These are phyloP conservation scores for Dimocarpus longan DNA, from an alignment of 345 rosid genomes.

Conservation along the genomic window DNA sequence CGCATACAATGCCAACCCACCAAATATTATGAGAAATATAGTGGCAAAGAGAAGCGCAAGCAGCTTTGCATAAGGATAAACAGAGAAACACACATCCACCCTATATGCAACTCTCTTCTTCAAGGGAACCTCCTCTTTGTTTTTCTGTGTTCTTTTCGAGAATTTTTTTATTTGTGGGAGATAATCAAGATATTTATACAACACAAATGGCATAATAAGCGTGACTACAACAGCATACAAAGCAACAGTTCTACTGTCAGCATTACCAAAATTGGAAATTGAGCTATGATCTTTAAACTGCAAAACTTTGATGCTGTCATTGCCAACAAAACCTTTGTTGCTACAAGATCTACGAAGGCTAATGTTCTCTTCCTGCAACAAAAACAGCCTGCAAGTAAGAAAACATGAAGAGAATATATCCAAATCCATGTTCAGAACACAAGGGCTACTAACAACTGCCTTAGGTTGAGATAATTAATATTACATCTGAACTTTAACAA, in stretches of 20 bases:
- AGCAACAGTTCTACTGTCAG: conserved; percentile 64
- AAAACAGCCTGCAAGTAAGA: conserved; percentile 12
- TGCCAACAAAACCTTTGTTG: conserved; percentile 33
- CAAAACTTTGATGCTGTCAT: conserved; percentile 32
- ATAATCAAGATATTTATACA: conserved; percentile 73
- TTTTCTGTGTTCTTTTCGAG: conserved; percentile 44
- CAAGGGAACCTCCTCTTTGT: conserved; percentile 75
- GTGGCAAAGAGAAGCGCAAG: conserved; percentile 90
- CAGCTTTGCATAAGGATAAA: conserved; percentile 88
- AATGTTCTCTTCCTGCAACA: conserved; percentile 69
- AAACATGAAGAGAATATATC: conserved; percentile 5
- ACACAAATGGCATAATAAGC: conserved; percentile 58
- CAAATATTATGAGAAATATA: conserved; percentile 72
- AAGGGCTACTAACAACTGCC: background rate
- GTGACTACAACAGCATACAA: conserved; percentile 57
- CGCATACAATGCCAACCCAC: conserved; percentile 82
- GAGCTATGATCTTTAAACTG: conserved; percentile 34
- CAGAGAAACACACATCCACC: conserved; percentile 88
- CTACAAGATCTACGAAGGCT: conserved; percentile 50
- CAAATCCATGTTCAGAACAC: background rate
- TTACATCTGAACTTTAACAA: background rate
- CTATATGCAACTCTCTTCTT: conserved; percentile 89
- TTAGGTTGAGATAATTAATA: background rate
- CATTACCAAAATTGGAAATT: conserved; percentile 32
- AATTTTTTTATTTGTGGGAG: conserved; percentile 61